phyloP scores from a whole-genome alignment of 2,329 filamentous ascomycete species.

The Botryotinia convoluta region DNA sequence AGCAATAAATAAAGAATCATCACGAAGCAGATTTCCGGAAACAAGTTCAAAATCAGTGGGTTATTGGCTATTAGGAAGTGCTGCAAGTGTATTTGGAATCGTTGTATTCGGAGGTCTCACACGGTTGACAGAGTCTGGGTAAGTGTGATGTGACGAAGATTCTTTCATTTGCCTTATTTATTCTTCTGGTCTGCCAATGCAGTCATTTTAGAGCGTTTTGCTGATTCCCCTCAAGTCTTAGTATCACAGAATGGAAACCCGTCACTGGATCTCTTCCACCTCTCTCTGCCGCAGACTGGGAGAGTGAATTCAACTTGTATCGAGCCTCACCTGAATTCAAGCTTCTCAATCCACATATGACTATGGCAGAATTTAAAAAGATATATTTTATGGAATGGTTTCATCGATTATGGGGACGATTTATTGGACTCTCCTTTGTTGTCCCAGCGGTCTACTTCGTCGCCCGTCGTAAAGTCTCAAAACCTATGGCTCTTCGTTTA shows the following conservation, averaged over 20 bases:
- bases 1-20: slow-evolving; percentile 25
- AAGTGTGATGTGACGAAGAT: slow-evolving; percentile 34
- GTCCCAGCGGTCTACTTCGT: slow-evolving; percentile 87
- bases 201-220: neutral
- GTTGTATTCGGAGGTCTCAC: slow-evolving; percentile 94
- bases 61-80: slow-evolving; percentile 90
- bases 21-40: slow-evolving; percentile 40
- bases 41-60: slow-evolving; percentile 74
- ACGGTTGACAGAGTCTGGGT: slow-evolving; percentile 93
- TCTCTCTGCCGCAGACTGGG: slow-evolving; percentile 76
- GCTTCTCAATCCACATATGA: slow-evolving; percentile 90
- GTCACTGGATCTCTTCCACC: slow-evolving; percentile 91
- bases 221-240: slow-evolving; percentile 53
- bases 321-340: slow-evolving; percentile 89
- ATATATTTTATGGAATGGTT: slow-evolving; percentile 99
- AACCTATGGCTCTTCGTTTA: slow-evolving; percentile 73
- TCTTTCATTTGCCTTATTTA: neutral
- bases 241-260: slow-evolving; percentile 98
- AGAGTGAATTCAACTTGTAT: slow-evolving; percentile 91
- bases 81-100: slow-evolving; percentile 92
- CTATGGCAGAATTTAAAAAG: slow-evolving; percentile 88
- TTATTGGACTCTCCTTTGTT: slow-evolving; percentile 87
- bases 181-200: neutral
- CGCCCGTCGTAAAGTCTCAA: slow-evolving; percentile 72
- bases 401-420: slow-evolving; percentile 88